Evolutionary conservation across 208 protist species (phyloP), one percentile per base, ranked within the genome.

Genomic region (Trypanosoma melophagium): DNA sequence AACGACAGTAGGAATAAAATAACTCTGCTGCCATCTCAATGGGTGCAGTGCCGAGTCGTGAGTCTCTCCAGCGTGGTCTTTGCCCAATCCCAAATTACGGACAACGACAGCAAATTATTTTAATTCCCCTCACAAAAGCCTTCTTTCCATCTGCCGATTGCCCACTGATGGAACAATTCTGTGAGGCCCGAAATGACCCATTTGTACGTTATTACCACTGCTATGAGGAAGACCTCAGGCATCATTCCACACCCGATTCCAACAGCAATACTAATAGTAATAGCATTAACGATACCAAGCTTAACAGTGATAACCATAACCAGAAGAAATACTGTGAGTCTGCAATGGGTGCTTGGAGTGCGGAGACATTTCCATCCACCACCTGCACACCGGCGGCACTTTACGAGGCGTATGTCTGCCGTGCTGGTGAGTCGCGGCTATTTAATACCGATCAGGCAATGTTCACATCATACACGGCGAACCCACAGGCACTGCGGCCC

Each of bases 391-490:
- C 31, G 3, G 60, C 65, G 68, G 58, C 54, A 45, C 60, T 73
- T n/a, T 73, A 73, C 31, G 49, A 73, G n/a, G 41, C 54, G 3
- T 73, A 73, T 50, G 53, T 73, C 22, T 42, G 41, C 28, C 59
- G 54, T 22, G 59, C 40, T 3, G 49, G 53, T 3, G 58, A 73
- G 17, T 61, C 58, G 17, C 17, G 41, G 8, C 10, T 73, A 21
- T 66, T 73, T 38, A 58, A 73, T 40, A 73, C 68, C 22, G 68
- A 73, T 50, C 45, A 56, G 35, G 55, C 65, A 16, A 65, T 73
- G 59, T 28, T 66, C 16, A 44, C 21, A 13, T 28, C 57, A 13
- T 51, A 66, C 25, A 14, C 54, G 47, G 17, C 42, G 38, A 40
- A 66, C 38, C 52, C 68, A 31, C 28, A 38, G 9, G 5, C 7